Conservation (phyloP, 306 rosid genomes). For the Myrica gale region DNA sequence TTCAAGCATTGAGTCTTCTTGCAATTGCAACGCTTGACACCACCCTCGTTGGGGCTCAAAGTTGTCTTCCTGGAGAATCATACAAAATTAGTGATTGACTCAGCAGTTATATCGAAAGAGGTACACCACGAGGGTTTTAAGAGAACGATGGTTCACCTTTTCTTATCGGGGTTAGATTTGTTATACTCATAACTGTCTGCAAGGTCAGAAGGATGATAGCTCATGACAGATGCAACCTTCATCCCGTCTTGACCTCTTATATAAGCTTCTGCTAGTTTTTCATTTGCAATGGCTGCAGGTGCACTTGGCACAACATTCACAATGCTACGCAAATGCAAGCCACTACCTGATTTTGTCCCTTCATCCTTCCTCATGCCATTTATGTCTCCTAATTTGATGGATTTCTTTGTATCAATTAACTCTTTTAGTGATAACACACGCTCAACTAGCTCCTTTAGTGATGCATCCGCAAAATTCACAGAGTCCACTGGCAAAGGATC, state of each 20-base stretch:
- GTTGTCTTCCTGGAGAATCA: conserved; percentile 51
- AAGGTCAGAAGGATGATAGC: conserved; percentile 24
- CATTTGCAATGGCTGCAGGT: conserved; percentile 27
- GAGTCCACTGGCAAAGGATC: conserved; percentile 43
- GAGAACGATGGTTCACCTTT: conserved; percentile 45
- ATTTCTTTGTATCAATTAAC: conserved; percentile 25
- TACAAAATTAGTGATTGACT: conserved; percentile 17
- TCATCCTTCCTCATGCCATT: conserved; percentile 21
- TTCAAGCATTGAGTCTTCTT: conserved; percentile 68
- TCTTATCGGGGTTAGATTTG: conserved; percentile 41
- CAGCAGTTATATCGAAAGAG: conserved; percentile 7
- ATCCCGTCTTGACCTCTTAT: too few species aligned
- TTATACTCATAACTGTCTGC: conserved; percentile 29
- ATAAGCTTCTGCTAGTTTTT: conserved; percentile 35
- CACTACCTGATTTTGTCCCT: conserved; percentile 38
- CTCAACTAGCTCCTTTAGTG: conserved; percentile 30
- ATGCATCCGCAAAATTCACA: conserved; percentile 15
- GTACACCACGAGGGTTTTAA: background rate
- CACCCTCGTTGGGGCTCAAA: conserved; percentile 24
- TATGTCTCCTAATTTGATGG: conserved; percentile 21
- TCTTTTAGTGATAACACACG: conserved; percentile 23
- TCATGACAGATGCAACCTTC: conserved; percentile 15
- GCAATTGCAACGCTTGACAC: conserved; percentile 67
- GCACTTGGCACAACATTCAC: conserved; percentile 45
- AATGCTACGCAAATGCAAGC: conserved; percentile 68